Conservation (phyloP, 768 basidiomycete species). For the Russula vinacea region DNA sequence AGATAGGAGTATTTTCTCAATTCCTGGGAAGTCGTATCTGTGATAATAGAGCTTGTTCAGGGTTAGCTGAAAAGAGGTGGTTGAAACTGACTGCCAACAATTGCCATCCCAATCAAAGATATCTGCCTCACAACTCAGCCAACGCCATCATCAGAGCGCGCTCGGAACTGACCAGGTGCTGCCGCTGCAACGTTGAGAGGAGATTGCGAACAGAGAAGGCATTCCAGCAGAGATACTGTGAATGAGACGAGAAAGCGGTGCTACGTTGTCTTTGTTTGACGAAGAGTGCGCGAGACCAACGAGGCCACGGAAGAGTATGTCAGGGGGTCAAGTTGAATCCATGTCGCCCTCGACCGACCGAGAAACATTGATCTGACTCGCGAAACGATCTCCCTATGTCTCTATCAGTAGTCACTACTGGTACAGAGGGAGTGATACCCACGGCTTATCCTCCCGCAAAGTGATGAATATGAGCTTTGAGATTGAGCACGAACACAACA, state of each 20-base stretch:
- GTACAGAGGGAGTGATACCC: constrained; percentile 21
- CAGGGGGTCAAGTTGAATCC: constrained; percentile 65
- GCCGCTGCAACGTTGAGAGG: constrained; percentile 59
- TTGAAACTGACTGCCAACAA: constrained; percentile 55
- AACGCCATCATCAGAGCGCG: constrained; percentile 7
- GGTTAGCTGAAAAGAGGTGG: neutral
- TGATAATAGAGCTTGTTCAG: neutral
- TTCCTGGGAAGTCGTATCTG: constrained; percentile 55
- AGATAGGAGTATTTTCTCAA: constrained; percentile 52
- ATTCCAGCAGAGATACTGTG: constrained; percentile 58
- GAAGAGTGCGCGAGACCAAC: constrained; percentile 62
- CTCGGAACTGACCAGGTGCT: constrained; percentile 50
- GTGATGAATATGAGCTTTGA: constrained; percentile 62
- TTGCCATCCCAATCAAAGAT: constrained; percentile 63
- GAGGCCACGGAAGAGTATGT: constrained; percentile 53
- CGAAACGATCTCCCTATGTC: constrained; percentile 42
- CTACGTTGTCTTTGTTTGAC: constrained; percentile 54
- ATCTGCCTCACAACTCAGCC: constrained; percentile 43
- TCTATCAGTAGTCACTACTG: constrained; percentile 3
- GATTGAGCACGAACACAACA: constrained; percentile 22
- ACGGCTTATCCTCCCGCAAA: constrained; percentile 53
- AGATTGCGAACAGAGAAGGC: constrained; percentile 67
- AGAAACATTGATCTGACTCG: constrained; percentile 56
- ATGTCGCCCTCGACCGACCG: constrained; percentile 55
- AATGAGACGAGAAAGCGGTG: constrained; percentile 53